Evolutionary conservation across 805 yeast species (phyloP).

Genomic region (Suhomyces emberorum): DNA sequence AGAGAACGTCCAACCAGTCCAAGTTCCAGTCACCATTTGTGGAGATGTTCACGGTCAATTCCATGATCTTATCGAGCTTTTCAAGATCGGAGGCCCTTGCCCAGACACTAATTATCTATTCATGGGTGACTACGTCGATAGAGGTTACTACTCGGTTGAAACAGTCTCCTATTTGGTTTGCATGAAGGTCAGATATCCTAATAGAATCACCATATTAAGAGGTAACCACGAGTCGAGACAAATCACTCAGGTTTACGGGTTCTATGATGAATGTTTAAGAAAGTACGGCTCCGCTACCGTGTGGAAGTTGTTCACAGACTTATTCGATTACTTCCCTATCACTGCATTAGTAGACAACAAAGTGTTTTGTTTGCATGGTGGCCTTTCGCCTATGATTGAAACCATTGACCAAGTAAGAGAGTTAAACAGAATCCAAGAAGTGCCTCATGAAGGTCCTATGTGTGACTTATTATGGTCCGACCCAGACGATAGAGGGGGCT

Average conservation of each 20-base stretch:
- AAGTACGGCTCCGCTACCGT: conserved; percentile 91
- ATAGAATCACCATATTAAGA: conserved; percentile 85
- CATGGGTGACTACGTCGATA: conserved; percentile 77
- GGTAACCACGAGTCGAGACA: conserved; percentile 96
- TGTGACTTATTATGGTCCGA: conserved; percentile 96
- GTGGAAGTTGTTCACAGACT: conserved; percentile 88
- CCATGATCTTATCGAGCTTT: conserved; percentile 89
- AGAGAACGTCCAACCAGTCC: conserved; percentile 93
- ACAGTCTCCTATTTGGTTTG: conserved; percentile 86
- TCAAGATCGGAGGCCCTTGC: conserved; percentile 76
- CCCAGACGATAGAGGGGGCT: conserved; percentile 96
- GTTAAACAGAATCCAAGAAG: conserved; percentile 89
- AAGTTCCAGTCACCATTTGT: conserved; percentile 94
- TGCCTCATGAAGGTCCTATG: conserved; percentile 98
- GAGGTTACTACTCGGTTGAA: conserved; percentile 89
- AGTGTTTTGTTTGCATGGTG: conserved; percentile 92
- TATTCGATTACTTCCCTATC: conserved; percentile 89
- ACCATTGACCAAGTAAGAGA: conserved; percentile 90
- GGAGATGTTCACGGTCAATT: conserved; percentile 97
- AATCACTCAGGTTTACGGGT: conserved; percentile 94
- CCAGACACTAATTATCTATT: conserved; percentile 48
- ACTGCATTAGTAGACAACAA: conserved; percentile 90
- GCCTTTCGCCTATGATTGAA: conserved; percentile 91
- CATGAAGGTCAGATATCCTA: conserved; percentile 89
- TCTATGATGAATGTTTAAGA: conserved; percentile 91